Percentiles rank a stretch among this genome's conserved stretches.
These are phyloP conservation scores for Coniochaeta sp. DNA, from an alignment of 2,329 filamentous ascomycete genomes.

Conservation along the genomic window DNA sequence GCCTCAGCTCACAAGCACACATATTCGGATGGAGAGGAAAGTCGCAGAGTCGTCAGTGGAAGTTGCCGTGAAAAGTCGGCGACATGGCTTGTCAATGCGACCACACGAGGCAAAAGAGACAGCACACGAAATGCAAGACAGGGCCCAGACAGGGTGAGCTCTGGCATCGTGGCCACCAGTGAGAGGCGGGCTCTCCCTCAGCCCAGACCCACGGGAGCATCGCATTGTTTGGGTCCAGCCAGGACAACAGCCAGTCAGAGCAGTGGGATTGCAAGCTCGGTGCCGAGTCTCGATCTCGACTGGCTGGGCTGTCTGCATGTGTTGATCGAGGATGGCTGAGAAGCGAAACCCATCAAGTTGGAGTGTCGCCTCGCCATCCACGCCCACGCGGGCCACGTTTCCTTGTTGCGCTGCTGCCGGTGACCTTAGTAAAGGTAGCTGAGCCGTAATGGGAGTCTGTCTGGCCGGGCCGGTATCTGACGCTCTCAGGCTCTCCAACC, in stretches of 20 bases:
- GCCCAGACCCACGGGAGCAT: not conserved
- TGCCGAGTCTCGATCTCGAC: not conserved
- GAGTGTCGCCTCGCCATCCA: not conserved
- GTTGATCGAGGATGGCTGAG: slow-evolving; percentile 1
- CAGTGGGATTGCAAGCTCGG: not conserved
- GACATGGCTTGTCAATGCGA: not conserved
- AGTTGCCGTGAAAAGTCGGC: not conserved
- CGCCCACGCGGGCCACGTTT: not conserved
- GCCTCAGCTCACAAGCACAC: not conserved
- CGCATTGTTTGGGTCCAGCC: not conserved
- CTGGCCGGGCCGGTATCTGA: not conserved
- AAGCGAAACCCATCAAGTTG: not conserved
- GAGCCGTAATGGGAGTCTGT: not conserved
- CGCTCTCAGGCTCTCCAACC: not conserved
- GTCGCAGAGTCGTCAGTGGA: too few species aligned
- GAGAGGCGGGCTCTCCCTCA: not conserved
- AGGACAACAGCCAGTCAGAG: not conserved
- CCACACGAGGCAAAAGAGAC: slow-evolving; percentile 1
- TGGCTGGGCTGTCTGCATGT: not conserved
- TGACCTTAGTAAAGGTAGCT: too few species aligned
- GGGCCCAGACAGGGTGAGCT: not conserved
- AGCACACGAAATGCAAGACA: not conserved
- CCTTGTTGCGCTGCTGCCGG: not conserved
- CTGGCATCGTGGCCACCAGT: not conserved
- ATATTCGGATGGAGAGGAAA: too few species aligned